Percentiles rank a stretch among this genome's conserved stretches.
phyloP scores from a whole-genome alignment of 306 rosid genomes.

The Castanea crenata region DNA sequence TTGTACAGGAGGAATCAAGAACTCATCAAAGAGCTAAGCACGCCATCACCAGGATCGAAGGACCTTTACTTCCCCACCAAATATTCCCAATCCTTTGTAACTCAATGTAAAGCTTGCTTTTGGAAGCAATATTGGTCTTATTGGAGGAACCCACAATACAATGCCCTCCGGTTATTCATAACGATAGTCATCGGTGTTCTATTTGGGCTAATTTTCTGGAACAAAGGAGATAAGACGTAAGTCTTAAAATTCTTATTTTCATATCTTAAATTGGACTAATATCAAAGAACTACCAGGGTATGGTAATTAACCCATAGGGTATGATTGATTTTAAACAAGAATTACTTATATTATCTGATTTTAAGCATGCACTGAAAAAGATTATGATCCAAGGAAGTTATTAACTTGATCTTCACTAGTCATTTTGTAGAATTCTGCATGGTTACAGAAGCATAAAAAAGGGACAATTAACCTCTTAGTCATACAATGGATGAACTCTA shows the following conservation, averaged over 20 bases:
- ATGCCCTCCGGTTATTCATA: constrained; percentile 33
- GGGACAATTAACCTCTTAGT: too few relatives aligned
- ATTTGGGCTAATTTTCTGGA: constrained; percentile 50
- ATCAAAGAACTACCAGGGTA: not conserved
- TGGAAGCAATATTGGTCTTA: constrained; percentile 49
- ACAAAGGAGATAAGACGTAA: constrained; percentile 33
- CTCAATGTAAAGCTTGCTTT: constrained; percentile 47
- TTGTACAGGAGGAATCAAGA: constrained; percentile 42
- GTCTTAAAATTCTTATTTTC: constrained; percentile 15
- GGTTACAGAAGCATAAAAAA: not conserved
- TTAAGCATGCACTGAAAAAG: too few relatives aligned
- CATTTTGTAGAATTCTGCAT: not conserved
- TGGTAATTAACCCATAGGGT: too few relatives aligned
- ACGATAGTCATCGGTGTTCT: constrained; percentile 30
- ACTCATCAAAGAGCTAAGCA: constrained; percentile 42
- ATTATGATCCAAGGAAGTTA: too few relatives aligned
- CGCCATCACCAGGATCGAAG: constrained; percentile 37
- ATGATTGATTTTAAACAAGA: too few relatives aligned
- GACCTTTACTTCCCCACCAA: constrained; percentile 38
- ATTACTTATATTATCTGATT: too few relatives aligned
- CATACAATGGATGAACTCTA: too few relatives aligned
- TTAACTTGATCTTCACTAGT: too few relatives aligned
- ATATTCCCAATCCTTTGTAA: constrained; percentile 40
- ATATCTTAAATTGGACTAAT: not conserved
- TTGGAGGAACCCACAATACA: constrained; percentile 55